These are phyloP conservation scores for Macroventuria anomochaeta DNA, from an alignment of 2,329 filamentous ascomycete genomes.

Conservation along the genomic window DNA sequence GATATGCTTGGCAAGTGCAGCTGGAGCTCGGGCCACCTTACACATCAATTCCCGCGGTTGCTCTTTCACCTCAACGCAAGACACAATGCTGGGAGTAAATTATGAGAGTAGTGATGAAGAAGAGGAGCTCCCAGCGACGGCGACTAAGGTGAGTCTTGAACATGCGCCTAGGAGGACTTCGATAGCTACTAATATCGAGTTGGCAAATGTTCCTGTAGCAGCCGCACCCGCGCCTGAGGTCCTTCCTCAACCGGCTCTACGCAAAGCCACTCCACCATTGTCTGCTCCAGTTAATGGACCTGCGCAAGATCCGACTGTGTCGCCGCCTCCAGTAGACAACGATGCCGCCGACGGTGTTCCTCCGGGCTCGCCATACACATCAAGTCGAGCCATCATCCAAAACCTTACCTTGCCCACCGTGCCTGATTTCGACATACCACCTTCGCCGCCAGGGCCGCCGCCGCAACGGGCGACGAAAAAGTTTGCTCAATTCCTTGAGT, in stretches of 20 bases:
- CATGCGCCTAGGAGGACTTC: slow-evolving; percentile 36
- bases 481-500: slow-evolving; percentile 73
- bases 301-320: slow-evolving; percentile 36
- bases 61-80: slow-evolving; percentile 2
- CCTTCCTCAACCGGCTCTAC: slow-evolving; percentile 13
- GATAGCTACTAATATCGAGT: slow-evolving; percentile 58
- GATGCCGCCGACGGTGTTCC: slow-evolving; percentile 26
- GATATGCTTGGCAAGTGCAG: slow-evolving; percentile 13
- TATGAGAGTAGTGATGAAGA: slow-evolving; percentile 58
- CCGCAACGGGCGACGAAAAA: slow-evolving; percentile 64
- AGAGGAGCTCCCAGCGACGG: slow-evolving; percentile 46
- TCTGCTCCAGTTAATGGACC: slow-evolving; percentile 33
- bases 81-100: slow-evolving; percentile 51
- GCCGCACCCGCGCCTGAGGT: slow-evolving; percentile 21
- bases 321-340: slow-evolving; percentile 27
- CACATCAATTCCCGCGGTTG: not conserved
- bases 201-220: slow-evolving; percentile 32
- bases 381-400: slow-evolving; percentile 68
- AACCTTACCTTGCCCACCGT: slow-evolving; percentile 75
- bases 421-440: slow-evolving; percentile 76
- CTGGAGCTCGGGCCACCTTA: slow-evolving; percentile 8
- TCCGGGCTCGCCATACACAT: slow-evolving; percentile 69
- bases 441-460: slow-evolving; percentile 68
- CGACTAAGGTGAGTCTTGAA: slow-evolving; percentile 49
- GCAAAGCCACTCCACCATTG: slow-evolving; percentile 14